Conservation (phyloP, 179 eudicot genomes). For the Silene vulgaris region DNA sequence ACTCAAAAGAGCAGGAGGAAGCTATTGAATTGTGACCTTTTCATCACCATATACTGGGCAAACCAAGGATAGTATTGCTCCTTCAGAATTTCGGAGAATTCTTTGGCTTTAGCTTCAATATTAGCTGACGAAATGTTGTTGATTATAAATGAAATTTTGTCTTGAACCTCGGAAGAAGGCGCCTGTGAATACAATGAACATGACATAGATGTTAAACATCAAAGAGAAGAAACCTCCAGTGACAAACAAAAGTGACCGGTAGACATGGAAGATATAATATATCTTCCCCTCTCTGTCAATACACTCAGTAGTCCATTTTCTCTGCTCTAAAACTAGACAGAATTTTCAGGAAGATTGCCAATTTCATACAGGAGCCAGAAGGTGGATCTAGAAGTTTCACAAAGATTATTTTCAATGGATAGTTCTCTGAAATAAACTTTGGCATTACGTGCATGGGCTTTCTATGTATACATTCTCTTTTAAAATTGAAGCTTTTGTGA, state of each 20-base stretch:
- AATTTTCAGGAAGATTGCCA: background rate
- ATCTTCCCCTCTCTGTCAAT: background rate
- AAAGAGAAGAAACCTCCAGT: background rate
- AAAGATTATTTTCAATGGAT: background rate
- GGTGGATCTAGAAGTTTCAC: background rate
- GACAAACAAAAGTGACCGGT: background rate
- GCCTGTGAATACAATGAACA: conserved; percentile 43
- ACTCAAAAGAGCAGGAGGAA: background rate
- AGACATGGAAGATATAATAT: background rate
- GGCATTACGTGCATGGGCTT: too few relatives aligned
- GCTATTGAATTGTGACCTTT: conserved; percentile 45
- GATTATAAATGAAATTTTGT: conserved; percentile 75
- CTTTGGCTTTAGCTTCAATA: conserved; percentile 84
- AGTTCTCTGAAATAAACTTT: too few relatives aligned
- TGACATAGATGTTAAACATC: background rate
- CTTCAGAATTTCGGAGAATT: conserved; percentile 63
- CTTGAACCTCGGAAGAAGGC: conserved; percentile 82
- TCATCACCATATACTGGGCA: conserved; percentile 98
- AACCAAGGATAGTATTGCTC: conserved; percentile 88
- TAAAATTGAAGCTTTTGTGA: too few relatives aligned
- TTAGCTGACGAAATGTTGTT: conserved; percentile 69
- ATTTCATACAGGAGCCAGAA: background rate
- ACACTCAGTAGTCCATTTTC: background rate
- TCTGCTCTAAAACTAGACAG: background rate
- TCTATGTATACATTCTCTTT: too few relatives aligned